phyloP scores from a whole-genome alignment of 768 basidiomycete species.

The Phanerochaete sordida region DNA sequence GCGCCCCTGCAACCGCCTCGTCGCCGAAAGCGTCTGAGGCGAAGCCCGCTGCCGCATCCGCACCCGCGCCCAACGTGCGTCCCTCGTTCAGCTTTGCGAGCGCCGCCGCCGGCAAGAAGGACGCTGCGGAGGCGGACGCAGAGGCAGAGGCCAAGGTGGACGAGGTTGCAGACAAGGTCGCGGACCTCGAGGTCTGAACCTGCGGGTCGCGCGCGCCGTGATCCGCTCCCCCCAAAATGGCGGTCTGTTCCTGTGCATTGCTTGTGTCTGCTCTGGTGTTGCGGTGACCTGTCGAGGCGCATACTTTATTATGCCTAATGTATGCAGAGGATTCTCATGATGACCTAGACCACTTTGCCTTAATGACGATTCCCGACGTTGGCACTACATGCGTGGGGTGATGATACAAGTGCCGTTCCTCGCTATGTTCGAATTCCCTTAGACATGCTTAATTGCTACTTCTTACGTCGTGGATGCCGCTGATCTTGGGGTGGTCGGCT shows the following conservation, averaged over 20 bases:
- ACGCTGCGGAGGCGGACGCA: slow-evolving; percentile 19
- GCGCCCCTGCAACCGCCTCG: slow-evolving; percentile 22
- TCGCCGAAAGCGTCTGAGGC: slow-evolving; percentile 30
- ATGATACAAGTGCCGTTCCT: not conserved
- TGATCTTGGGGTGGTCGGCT: slow-evolving; percentile 85
- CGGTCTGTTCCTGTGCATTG: not conserved
- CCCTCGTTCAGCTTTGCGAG: slow-evolving; percentile 81
- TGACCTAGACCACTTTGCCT: not conserved
- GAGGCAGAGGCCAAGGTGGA: slow-evolving; percentile 30
- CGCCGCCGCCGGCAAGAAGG: slow-evolving; percentile 46
- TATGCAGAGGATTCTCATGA: not conserved
- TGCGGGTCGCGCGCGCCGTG: not conserved
- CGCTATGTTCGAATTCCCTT: not conserved
- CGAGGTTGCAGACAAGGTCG: slow-evolving; percentile 27
- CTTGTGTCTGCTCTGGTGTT: not conserved
- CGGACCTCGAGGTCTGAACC: not conserved
- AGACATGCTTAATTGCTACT: slow-evolving; percentile 21
- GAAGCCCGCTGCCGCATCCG: slow-evolving; percentile 21
- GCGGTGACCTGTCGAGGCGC: not conserved
- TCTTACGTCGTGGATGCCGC: slow-evolving; percentile 61
- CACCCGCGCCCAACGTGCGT: slow-evolving; percentile 47
- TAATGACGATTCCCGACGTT: too few species aligned
- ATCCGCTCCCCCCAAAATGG: not conserved
- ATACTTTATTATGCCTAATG: not conserved
- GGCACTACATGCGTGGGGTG: too few species aligned